phyloP scores from a whole-genome alignment of 2,329 filamentous ascomycete species.

The Penicillium expansum region DNA sequence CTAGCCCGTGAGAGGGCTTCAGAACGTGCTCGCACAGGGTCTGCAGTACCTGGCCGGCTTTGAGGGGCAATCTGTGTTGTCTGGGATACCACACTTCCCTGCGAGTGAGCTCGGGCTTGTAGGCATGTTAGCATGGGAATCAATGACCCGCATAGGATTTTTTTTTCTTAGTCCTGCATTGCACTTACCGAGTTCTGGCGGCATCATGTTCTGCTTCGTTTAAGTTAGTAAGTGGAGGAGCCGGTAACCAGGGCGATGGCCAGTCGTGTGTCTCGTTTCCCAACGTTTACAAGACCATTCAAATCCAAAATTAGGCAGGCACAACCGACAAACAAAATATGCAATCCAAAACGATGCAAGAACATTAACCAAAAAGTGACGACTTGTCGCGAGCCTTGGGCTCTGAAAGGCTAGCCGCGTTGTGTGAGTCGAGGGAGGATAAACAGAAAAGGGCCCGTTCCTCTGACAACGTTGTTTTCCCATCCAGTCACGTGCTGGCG shows the following conservation, averaged over 20 bases:
- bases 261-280: constrained; percentile 12
- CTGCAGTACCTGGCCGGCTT: constrained; percentile 42
- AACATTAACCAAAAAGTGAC: constrained; percentile 4
- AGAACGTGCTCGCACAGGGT: constrained; percentile 42
- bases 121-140: constrained; percentile 9
- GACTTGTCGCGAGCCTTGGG: constrained; percentile 9
- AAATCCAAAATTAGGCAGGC: constrained; percentile 4
- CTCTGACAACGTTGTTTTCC: constrained; percentile 42
- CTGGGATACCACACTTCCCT: constrained; percentile 41
- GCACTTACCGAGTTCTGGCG: constrained; percentile 24
- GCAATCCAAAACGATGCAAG: constrained; percentile 1
- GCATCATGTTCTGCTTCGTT: constrained; percentile 18
- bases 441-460: constrained; percentile 42
- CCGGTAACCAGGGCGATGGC: constrained; percentile 28
- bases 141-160: neutral
- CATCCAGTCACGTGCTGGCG: constrained; percentile 32
- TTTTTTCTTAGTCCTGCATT: neutral
- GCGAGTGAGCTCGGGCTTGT: constrained; percentile 38
- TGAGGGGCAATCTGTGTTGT: constrained; percentile 38
- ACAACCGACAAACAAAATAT: neutral
- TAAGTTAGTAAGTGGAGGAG: constrained; percentile 23
- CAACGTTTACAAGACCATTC: constrained; percentile 16
- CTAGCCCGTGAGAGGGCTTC: constrained; percentile 42
- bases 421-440: constrained; percentile 32
- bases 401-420: constrained; percentile 18